Conservation (phyloP, 2,329 filamentous ascomycete genomes). For the Sporothrix brunneoviolacea region DNA sequence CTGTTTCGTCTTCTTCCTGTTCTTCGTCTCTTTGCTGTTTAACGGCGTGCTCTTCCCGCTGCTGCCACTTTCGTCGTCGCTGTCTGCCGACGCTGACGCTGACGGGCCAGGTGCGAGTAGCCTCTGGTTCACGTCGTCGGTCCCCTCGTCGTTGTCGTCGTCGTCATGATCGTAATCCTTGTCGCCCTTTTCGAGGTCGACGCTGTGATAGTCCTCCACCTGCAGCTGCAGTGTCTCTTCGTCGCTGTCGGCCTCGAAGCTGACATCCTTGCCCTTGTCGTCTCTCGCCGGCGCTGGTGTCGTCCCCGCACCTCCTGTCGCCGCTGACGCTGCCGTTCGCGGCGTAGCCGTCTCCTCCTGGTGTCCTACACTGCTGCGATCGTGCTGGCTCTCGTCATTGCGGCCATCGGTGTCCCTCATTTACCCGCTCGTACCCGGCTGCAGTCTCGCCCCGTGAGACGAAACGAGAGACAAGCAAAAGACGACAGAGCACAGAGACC, state of each 20-base stretch:
- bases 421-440: not conserved
- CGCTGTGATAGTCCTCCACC: not conserved
- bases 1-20: not conserved
- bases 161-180: not conserved
- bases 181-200: conserved; percentile 1
- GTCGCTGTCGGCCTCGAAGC: not conserved
- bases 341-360: not conserved
- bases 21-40: not conserved
- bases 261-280: conserved; percentile 4
- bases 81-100: not conserved
- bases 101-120: not conserved
- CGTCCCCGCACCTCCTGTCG: not conserved
- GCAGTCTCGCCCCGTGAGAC: not conserved
- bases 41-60: not conserved
- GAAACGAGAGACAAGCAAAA: not conserved
- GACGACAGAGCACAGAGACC: too few species aligned
- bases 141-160: not conserved
- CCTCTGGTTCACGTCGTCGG: not conserved
- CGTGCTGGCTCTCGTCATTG: not conserved
- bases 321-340: not conserved
- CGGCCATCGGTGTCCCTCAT: not conserved
- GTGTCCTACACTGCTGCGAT: not conserved
- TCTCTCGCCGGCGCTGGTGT: not conserved
- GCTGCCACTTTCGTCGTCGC: not conserved
- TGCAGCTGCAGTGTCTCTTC: not conserved